Percentiles rank a stretch among this genome's conserved stretches.
These are phyloP conservation scores for Raphanus raphanistrum DNA, from an alignment of 345 rosid species.

Conservation along the genomic window DNA sequence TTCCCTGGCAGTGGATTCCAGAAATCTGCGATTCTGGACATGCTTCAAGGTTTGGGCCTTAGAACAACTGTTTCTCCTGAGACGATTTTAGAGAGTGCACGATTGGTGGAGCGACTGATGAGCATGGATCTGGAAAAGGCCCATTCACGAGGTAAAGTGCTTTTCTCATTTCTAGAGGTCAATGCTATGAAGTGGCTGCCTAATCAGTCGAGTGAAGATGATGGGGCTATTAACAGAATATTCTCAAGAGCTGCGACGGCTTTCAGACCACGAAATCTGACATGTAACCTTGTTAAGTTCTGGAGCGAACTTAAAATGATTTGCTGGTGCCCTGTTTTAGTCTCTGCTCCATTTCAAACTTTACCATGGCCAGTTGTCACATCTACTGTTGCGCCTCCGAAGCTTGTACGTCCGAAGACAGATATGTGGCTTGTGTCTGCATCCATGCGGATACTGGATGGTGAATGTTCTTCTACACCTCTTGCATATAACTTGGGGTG, in stretches of 20 bases:
- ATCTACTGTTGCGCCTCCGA: constrained; percentile 90
- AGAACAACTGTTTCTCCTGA: constrained; percentile 77
- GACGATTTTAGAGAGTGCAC: constrained; percentile 79
- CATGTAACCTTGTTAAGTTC: constrained; percentile 74
- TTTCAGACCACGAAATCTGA: constrained; percentile 73
- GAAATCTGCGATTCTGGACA: constrained; percentile 68
- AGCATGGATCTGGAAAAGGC: constrained; percentile 72
- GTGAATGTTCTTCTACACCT: constrained; percentile 91
- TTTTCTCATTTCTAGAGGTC: constrained; percentile 84
- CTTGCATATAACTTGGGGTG: constrained; percentile 88
- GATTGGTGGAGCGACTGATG: constrained; percentile 66
- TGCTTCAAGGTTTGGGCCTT: constrained; percentile 87
- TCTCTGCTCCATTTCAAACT: constrained; percentile 71
- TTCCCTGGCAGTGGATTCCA: constrained; percentile 73
- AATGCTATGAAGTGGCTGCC: constrained; percentile 91
- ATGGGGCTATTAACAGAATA: constrained; percentile 65
- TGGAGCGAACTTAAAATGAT: constrained; percentile 86
- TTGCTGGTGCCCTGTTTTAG: constrained; percentile 96
- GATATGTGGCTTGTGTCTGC: constrained; percentile 96
- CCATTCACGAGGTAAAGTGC: constrained; percentile 70
- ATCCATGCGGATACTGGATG: constrained; percentile 92
- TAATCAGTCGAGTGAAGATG: constrained; percentile 58
- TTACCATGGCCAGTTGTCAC: constrained; percentile 91
- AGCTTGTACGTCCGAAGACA: constrained; percentile 75
- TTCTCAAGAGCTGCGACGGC: constrained; percentile 88